phyloP scores from a whole-genome alignment of 1,284 basidiomycete genomes.

The Cutaneotrichosporon dermatis region DNA sequence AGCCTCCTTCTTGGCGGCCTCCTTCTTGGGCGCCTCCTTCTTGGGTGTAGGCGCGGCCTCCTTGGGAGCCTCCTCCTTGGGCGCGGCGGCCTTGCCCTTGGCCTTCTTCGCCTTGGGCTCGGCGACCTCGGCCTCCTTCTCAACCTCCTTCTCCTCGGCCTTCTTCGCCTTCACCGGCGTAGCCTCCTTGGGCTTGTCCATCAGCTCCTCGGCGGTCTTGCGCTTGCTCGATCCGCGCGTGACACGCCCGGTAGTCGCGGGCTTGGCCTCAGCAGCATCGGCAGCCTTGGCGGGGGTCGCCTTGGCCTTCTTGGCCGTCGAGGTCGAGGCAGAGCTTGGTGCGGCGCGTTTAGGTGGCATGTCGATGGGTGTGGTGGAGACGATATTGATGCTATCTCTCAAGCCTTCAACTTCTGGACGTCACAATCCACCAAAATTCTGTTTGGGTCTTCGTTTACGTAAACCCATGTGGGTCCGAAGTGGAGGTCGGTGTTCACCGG shows the following conservation, averaged over 20 bases:
- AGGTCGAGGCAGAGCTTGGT: conserved; percentile 5
- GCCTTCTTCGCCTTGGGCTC: conserved; percentile 38
- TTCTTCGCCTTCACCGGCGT: conserved; percentile 17
- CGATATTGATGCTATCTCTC: no score
- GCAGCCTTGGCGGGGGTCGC: conserved; percentile 19
- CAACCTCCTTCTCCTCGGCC: conserved; percentile 19
- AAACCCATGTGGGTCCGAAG: no score
- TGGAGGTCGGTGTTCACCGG: no score
- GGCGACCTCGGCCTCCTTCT: neutral
- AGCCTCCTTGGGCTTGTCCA: conserved; percentile 29
- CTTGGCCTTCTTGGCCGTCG: conserved; percentile 17
- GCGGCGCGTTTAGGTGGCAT: no score
- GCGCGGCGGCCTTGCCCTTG: conserved; percentile 16
- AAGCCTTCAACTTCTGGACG: no score
- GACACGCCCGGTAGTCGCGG: neutral
- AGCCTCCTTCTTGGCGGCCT: conserved; percentile 20
- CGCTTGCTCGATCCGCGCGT: conserved; percentile 30
- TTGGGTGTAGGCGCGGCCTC: conserved; percentile 12
- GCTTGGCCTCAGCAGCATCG: conserved; percentile 14
- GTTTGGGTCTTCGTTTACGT: no score
- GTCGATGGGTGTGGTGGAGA: no score
- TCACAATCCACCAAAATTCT: no score
- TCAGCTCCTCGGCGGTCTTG: conserved; percentile 42
- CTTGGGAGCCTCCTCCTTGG: conserved; percentile 13
- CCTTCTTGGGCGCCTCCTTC: conserved; percentile 12